Evolutionary conservation across 495 filamentous ascomycete genomes (phyloP).

Genomic region (Pyrenula aspistea): DNA sequence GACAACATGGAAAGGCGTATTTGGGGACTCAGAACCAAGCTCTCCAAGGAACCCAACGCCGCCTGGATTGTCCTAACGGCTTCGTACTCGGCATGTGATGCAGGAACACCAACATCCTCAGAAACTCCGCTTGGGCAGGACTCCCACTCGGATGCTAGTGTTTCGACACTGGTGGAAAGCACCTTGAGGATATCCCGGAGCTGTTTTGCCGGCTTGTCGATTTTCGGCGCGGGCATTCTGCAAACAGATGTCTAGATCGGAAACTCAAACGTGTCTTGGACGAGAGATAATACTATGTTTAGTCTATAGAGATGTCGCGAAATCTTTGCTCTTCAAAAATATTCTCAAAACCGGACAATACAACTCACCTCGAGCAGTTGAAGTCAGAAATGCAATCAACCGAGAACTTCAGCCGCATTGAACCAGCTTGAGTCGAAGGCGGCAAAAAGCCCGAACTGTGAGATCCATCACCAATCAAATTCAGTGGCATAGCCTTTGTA

Average conservation of each 20-base stretch:
- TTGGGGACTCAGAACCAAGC: neutral
- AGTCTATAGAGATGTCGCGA: neutral
- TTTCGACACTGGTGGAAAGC: neutral
- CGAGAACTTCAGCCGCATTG: too few relatives aligned
- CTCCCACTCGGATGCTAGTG: neutral
- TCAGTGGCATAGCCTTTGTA: too few relatives aligned
- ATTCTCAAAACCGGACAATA: neutral
- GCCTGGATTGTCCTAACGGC: neutral
- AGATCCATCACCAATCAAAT: too few relatives aligned
- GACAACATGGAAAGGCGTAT: neutral
- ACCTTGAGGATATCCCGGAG: neutral
- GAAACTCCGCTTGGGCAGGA: neutral
- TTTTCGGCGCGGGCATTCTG: neutral
- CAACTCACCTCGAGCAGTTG: too few relatives aligned
- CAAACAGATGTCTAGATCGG: neutral
- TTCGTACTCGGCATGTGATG: neutral
- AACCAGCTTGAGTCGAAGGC: too few relatives aligned
- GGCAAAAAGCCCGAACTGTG: too few relatives aligned
- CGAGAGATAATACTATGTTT: neutral
- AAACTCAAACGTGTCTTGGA: neutral
- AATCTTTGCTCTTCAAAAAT: neutral
- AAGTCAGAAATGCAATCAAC: too few relatives aligned
- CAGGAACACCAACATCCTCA: neutral
- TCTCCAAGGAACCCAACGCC: neutral
- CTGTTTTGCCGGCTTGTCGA: neutral